A percentile compares a stretch with the other conserved stretches of the same genome.
phyloP scores from a whole-genome alignment of 2,329 filamentous ascomycete species.

The Pseudogymnoascus sp. region DNA sequence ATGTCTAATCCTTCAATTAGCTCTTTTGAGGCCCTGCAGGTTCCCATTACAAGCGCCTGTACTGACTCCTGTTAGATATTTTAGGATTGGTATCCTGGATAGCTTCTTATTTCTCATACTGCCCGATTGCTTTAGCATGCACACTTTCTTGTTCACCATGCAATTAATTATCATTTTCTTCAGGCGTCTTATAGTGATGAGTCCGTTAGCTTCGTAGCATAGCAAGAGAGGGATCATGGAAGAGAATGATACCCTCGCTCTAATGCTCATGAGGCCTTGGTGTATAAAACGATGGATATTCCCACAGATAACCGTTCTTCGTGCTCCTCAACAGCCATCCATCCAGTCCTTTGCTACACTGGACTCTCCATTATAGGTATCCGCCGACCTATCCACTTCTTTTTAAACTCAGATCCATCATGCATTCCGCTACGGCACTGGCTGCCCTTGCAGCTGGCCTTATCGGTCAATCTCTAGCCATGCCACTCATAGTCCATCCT shows the following conservation, averaged over 20 bases:
- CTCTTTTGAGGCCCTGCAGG: background rate
- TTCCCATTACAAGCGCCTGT: background rate
- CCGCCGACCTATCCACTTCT: background rate
- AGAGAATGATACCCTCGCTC: background rate
- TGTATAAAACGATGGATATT: conserved; percentile 1
- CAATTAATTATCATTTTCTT: conserved; percentile 3
- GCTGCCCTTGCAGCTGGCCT: background rate
- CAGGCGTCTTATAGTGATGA: background rate
- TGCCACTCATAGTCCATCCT: background rate
- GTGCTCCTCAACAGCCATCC: background rate
- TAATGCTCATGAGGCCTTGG: background rate
- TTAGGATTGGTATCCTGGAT: conserved; percentile 1
- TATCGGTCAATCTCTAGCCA: background rate
- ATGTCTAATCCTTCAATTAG: background rate
- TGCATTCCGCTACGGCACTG: background rate
- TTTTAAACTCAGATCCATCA: background rate
- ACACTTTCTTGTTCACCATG: background rate
- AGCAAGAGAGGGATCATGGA: background rate
- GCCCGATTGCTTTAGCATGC: background rate
- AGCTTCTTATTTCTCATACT: background rate
- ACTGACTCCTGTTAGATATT: background rate
- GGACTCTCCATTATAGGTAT: background rate
- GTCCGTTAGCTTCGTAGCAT: background rate
- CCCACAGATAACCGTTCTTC: background rate
- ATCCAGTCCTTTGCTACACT: background rate